A percentile compares a stretch with the other conserved stretches of the same genome.
phyloP scores from a whole-genome alignment of 306 rosid species.

The Hippophae rhamnoides region DNA sequence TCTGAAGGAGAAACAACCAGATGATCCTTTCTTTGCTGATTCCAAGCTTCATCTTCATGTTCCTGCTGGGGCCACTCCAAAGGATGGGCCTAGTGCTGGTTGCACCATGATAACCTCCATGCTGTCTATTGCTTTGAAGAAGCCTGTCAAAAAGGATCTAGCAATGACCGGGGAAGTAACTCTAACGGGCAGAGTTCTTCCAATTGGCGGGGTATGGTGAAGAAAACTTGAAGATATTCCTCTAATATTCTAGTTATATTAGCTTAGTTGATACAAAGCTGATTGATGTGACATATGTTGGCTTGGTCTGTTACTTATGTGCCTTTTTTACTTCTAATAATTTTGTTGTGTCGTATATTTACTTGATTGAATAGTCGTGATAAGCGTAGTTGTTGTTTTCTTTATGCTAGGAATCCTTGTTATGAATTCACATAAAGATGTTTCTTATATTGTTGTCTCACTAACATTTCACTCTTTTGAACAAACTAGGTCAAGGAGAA shows the following conservation, averaged over 20 bases:
- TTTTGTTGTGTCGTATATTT: too few relatives aligned
- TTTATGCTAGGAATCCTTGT: neutral
- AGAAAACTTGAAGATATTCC: neutral
- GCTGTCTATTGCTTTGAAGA: constrained; percentile 81
- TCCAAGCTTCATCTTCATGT: constrained; percentile 91
- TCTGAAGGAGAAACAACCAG: constrained; percentile 51
- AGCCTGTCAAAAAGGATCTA: constrained; percentile 77
- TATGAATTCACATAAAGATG: neutral
- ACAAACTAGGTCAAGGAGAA: constrained; percentile 86
- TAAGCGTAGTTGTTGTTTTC: too few relatives aligned
- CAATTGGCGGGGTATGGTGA: constrained; percentile 92
- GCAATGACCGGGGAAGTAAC: constrained; percentile 99
- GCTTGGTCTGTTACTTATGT: too few relatives aligned
- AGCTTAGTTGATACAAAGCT: too few relatives aligned
- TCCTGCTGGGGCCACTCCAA: constrained; percentile 97
- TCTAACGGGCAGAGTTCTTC: constrained; percentile 91
- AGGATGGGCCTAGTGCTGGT: constrained; percentile 99
- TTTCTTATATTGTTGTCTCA: constrained; percentile 10
- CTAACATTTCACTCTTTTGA: constrained; percentile 11
- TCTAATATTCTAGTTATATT: too few relatives aligned
- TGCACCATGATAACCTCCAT: constrained; percentile 97
- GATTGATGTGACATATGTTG: too few relatives aligned
- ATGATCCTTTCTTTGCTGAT: constrained; percentile 59
- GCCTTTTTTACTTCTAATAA: too few relatives aligned
- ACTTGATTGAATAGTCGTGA: too few relatives aligned